These are phyloP conservation scores for Schizosaccharomyces pombe DNA, from an alignment of 805 yeast species.

Conservation along the genomic window DNA sequence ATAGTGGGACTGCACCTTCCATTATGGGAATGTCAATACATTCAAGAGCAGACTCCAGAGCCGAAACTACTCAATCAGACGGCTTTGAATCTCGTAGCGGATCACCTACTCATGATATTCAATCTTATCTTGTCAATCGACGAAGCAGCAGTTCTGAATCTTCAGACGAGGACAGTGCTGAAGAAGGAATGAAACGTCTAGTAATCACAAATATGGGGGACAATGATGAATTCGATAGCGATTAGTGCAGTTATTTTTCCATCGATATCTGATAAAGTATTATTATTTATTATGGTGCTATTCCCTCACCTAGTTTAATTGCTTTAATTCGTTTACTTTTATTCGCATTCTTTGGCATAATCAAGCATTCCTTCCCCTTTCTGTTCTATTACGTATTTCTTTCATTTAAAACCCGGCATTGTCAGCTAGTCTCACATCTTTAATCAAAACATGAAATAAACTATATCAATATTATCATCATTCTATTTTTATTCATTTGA, in stretches of 20 bases:
- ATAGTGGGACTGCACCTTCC: constrained; percentile 1
- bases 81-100: neutral
- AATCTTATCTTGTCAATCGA: neutral
- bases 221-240: neutral
- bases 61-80: neutral
- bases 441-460: too few species aligned
- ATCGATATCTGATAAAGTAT: too few species aligned
- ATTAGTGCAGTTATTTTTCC: neutral
- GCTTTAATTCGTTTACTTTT: too few species aligned
- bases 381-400: too few species aligned
- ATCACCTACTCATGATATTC: neutral
- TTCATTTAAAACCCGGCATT: too few species aligned
- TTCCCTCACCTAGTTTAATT: too few species aligned
- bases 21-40: constrained; percentile 1
- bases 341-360: too few species aligned
- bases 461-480: too few species aligned
- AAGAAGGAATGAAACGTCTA: neutral
- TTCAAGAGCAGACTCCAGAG: neutral
- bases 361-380: too few species aligned
- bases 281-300: too few species aligned
- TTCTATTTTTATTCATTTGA: too few species aligned
- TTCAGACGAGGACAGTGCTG: neutral
- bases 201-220: neutral
- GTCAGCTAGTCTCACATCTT: too few species aligned
- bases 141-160: neutral